phyloP scores from a whole-genome alignment of 1,284 basidiomycete genomes.

The Leccinum angustisporum region DNA sequence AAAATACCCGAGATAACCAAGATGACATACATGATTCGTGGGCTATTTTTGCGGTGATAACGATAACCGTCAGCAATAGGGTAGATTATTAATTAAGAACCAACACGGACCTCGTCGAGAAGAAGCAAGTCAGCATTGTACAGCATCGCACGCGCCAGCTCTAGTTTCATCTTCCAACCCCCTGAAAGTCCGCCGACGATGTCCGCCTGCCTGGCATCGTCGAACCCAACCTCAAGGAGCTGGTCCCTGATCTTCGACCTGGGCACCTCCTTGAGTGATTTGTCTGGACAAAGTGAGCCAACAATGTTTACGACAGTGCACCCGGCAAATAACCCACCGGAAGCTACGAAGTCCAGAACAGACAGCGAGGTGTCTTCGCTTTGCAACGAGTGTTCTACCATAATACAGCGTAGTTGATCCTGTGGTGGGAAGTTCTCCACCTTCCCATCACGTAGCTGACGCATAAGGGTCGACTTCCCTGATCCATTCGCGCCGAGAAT shows the following conservation, averaged over 20 bases:
- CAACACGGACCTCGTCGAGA: conserved; percentile 68
- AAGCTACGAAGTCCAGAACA: conserved; percentile 87
- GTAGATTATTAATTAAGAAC: conserved; percentile 24
- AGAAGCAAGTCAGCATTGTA: conserved; percentile 94
- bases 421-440: conserved; percentile 96
- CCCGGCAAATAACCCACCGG: conserved; percentile 50
- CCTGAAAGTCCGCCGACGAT: conserved; percentile 91
- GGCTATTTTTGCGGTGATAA: conserved; percentile 51
- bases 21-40: conserved; percentile 81
- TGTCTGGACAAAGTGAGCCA: conserved; percentile 43
- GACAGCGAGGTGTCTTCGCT: conserved; percentile 84
- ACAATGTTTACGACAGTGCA: conserved; percentile 5
- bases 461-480: conserved; percentile 96
- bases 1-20: conserved; percentile 13
- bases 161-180: conserved; percentile 99
- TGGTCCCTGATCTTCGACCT: conserved; percentile 75
- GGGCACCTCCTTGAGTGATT: conserved; percentile 56
- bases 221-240: conserved; percentile 88
- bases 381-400: conserved; percentile 96
- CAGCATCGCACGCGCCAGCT: conserved; percentile 91
- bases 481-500: conserved; percentile 95
- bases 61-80: conserved; percentile 21
- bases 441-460: conserved; percentile 92
- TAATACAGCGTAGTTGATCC: conserved; percentile 83
- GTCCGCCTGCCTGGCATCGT: conserved; percentile 83